These are phyloP conservation scores for Pythium chondricola DNA, from an alignment of 352 stramenopile genomes.

Conservation along the genomic window DNA sequence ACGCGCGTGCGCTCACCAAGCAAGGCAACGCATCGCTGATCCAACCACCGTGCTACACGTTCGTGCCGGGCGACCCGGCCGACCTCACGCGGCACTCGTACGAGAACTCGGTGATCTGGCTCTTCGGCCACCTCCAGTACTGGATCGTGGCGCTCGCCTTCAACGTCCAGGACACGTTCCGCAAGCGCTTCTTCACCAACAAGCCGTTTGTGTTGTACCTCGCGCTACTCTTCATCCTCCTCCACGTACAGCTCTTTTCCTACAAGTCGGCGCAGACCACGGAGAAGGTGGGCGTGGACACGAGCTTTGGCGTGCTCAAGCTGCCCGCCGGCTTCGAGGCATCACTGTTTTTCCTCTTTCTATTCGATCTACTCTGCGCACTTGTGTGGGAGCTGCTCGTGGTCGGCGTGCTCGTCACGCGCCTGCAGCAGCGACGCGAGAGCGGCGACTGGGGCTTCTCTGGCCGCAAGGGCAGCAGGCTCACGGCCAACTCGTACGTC, in stretches of 20 bases:
- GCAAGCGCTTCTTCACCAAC: constrained; percentile 54
- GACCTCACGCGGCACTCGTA: constrained; percentile 67
- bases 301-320: constrained; percentile 44
- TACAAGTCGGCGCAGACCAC: constrained; percentile 50
- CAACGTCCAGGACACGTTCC: constrained; percentile 58
- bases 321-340: constrained; percentile 47
- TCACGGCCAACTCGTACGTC: constrained; percentile 28
- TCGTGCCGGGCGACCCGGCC: constrained; percentile 33
- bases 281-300: constrained; percentile 45
- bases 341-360: constrained; percentile 62
- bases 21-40: constrained; percentile 31
- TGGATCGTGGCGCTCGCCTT: constrained; percentile 63
- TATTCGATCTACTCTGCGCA: constrained; percentile 51
- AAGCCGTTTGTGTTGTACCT: constrained; percentile 43
- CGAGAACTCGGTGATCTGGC: constrained; percentile 74
- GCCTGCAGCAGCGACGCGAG: constrained; percentile 38
- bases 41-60: constrained; percentile 56
- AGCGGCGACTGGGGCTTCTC: constrained; percentile 11
- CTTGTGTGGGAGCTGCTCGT: constrained; percentile 56
- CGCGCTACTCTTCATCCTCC: constrained; percentile 41
- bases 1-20: constrained; percentile 39
- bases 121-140: constrained; percentile 76
- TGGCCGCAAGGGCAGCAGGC: constrained; percentile 2
- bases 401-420: constrained; percentile 42
- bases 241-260: constrained; percentile 58